A percentile compares a stretch with the other conserved stretches of the same genome.
These are phyloP conservation scores for Microstegium vimineum DNA, from an alignment of 176 grass and related monocot species.

Conservation along the genomic window DNA sequence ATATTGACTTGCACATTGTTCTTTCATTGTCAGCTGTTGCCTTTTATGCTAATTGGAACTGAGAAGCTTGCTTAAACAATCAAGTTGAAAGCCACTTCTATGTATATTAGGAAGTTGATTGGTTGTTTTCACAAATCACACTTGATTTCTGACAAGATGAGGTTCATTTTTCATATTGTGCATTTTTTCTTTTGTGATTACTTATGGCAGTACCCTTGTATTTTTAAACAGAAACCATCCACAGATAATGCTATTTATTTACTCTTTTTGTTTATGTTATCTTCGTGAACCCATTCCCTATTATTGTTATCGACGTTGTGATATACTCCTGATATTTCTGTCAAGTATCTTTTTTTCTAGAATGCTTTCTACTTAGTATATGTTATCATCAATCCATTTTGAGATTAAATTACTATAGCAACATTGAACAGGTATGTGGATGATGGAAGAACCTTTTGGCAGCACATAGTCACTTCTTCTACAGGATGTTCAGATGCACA, in stretches of 20 bases:
- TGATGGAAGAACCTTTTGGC: constrained; percentile 82
- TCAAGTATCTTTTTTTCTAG: neutral
- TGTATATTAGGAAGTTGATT: neutral
- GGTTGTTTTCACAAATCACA: neutral
- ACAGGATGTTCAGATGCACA: constrained; percentile 70
- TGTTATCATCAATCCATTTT: neutral
- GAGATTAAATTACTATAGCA: constrained; percentile 8
- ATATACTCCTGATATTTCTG: neutral
- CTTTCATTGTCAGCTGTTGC: neutral
- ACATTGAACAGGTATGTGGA: constrained; percentile 59
- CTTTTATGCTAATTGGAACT: neutral
- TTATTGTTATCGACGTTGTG: neutral
- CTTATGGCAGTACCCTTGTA: neutral
- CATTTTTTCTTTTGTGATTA: neutral
- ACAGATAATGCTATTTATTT: neutral
- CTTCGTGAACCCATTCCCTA: neutral
- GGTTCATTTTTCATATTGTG: neutral
- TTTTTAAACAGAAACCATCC: neutral
- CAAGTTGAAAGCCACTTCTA: neutral
- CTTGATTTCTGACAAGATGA: neutral
- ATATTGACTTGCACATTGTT: neutral
- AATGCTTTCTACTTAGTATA: neutral
- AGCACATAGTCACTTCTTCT: constrained; percentile 71
- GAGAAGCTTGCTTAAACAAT: neutral
- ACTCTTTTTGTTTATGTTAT: neutral